These are phyloP conservation scores for Boletus tylopilopsis DNA, from an alignment of 768 basidiomycete species.

Conservation along the genomic window DNA sequence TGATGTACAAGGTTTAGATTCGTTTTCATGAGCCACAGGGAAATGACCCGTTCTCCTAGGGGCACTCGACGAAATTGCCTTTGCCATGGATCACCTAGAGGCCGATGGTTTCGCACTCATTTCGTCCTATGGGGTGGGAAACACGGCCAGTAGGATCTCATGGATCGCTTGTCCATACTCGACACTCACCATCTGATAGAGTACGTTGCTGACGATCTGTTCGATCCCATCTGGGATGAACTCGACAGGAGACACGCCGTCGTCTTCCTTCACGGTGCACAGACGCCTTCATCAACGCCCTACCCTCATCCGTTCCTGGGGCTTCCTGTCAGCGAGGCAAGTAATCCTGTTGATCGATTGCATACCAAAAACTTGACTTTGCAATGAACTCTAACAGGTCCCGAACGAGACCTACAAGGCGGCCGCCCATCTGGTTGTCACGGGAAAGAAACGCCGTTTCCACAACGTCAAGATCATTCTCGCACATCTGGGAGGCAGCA, in stretches of 20 bases:
- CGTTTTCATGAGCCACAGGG: neutral
- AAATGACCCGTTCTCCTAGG: conserved; percentile 35
- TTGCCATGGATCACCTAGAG: conserved; percentile 54
- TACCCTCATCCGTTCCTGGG: conserved; percentile 62
- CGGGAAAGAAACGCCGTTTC: conserved; percentile 63
- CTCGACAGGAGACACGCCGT: conserved; percentile 54
- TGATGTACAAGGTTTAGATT: conserved; percentile 52
- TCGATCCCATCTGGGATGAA: conserved; percentile 68
- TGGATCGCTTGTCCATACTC: neutral
- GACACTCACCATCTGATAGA: conserved; percentile 33
- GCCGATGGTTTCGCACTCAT: conserved; percentile 65
- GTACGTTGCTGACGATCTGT: conserved; percentile 63
- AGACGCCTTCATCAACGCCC: conserved; percentile 60
- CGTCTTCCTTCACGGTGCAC: conserved; percentile 72
- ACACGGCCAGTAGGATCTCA: conserved; percentile 45
- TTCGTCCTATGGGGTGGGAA: conserved; percentile 62
- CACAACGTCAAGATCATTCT: conserved; percentile 60
- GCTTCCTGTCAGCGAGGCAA: conserved; percentile 64
- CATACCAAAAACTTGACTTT: conserved; percentile 6
- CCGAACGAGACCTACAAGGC: conserved; percentile 84
- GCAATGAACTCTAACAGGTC: conserved; percentile 41
- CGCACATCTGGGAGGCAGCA: conserved; percentile 71
- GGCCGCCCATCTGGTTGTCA: conserved; percentile 71
- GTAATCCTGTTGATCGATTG: conserved; percentile 7
- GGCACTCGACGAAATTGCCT: conserved; percentile 55